Evolutionary conservation across 805 yeast genomes (phyloP), one percentile per base, ranked within the genome.

Genomic region (Metschnikowia reukaufii): DNA sequence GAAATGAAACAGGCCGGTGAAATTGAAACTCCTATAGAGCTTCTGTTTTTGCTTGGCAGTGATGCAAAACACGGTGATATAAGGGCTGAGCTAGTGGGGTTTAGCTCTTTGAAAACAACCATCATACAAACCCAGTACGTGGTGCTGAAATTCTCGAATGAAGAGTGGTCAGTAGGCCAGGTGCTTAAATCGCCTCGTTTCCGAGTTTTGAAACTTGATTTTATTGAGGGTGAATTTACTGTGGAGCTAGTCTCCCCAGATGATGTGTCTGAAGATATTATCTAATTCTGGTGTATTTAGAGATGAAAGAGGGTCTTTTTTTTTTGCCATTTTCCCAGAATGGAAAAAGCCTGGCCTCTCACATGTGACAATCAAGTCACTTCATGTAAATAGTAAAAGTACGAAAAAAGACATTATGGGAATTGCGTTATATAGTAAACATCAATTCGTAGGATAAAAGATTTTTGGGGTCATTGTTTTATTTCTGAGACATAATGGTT

Each of bases 211-310:
- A 61, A 56, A 37, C 56, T 70, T 9, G 76, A 72, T 48, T 65
- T 56, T 45, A 59, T 71, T 13, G 76, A 72, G 45, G 65, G 68
- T 47, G 68, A 65, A 34, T 44, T 71, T 12, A 47, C 51, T 9
- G 37, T 55, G 17, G 52, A 51, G 39, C 38, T 62, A 18, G 36
- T 44, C 12, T 12, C 31, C 31, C 38, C 37, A 5, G 41, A 30
- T 7, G 41, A 37, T 23, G 31, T 17, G 4, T 42, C 35, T 6
- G 35, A 27, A 9, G 45, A 34, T 34, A 19, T 40, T 10, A 15
- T 40, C 20, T 40, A 19, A 34, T 13, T 7, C 16, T n/a, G 12
- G 12, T 25, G 30, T 25, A 8, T 25, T 8, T 12, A 25, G 30
- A 35, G 20, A 33, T n/a, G 17, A 16, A 17, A 31, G 27, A 23